Conservation (phyloP, 192 early-diverging fungal species). For the Gamsiella multidivaricata region DNA sequence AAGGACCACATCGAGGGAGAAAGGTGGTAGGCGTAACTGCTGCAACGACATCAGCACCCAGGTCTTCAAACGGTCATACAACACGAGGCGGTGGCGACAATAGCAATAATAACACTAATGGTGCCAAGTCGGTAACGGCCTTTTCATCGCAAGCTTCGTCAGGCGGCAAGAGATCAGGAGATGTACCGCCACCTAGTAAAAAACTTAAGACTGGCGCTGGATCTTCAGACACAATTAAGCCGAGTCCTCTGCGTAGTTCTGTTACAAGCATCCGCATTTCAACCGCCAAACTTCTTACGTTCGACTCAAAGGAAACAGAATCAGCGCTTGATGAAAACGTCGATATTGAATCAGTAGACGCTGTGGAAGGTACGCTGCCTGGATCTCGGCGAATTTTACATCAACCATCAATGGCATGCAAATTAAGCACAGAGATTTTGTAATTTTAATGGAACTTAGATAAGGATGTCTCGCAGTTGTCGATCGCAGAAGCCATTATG, state of each 20-base stretch:
- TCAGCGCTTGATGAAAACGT: neutral
- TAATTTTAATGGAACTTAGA: neutral
- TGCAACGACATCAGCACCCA: too few species aligned
- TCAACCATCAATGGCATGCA: too few species aligned
- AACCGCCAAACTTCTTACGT: neutral
- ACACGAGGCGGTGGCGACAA: neutral
- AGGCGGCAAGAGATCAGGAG: neutral
- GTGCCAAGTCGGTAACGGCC: neutral
- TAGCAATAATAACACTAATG: neutral
- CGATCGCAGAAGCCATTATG: neutral
- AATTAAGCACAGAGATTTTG: too few species aligned
- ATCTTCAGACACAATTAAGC: constrained; percentile 1
- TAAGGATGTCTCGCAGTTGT: neutral
- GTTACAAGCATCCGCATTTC: constrained; percentile 1
- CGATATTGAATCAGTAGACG: neutral
- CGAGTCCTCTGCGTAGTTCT: constrained; percentile 13
- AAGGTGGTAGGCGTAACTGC: neutral
- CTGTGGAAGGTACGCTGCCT: neutral
- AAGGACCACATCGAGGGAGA: neutral
- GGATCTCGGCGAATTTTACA: too few species aligned
- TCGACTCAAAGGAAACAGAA: neutral
- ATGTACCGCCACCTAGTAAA: constrained; percentile 1
- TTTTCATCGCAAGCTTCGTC: neutral
- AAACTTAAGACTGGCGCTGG: constrained; percentile 13
- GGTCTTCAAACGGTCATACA: neutral